These are phyloP conservation scores for Penicillium crystallinum DNA, from an alignment of 495 filamentous ascomycete genomes.

Conservation along the genomic window DNA sequence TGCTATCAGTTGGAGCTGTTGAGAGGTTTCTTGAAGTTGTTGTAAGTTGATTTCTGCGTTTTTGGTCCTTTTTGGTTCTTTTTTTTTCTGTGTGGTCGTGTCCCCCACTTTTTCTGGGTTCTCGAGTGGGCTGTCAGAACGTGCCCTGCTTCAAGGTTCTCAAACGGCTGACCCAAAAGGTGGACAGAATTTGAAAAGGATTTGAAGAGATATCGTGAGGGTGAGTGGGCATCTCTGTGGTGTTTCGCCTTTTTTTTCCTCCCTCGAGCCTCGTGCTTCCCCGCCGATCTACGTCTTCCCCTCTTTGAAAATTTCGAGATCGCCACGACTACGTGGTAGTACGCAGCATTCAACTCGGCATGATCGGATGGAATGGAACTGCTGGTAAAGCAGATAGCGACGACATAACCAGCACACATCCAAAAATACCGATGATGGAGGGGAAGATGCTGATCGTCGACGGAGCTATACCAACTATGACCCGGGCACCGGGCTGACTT, in stretches of 20 bases:
- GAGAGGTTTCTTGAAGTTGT: conserved; percentile 10
- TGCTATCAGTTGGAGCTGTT: conserved; percentile 3
- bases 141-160: conserved; percentile 27
- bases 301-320: conserved; percentile 4
- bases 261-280: conserved; percentile 4
- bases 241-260: neutral
- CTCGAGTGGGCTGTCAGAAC: conserved; percentile 32
- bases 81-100: conserved; percentile 7
- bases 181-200: conserved; percentile 20
- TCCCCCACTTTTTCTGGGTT: conserved; percentile 17
- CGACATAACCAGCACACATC: neutral
- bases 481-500: conserved; percentile 8
- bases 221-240: conserved; percentile 25
- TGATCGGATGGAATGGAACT: neutral
- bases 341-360: neutral
- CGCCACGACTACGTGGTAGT: neutral
- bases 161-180: conserved; percentile 7
- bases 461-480: conserved; percentile 10
- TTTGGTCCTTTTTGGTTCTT: neutral
- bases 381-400: neutral
- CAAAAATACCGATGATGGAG: neutral
- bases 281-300: conserved; percentile 13
- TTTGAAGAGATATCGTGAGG: conserved; percentile 16
- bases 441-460: conserved; percentile 4
- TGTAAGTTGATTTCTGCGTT: conserved; percentile 17